Conservation (phyloP, 73 alveolate genomes). For the Uronychia setigera region DNA sequence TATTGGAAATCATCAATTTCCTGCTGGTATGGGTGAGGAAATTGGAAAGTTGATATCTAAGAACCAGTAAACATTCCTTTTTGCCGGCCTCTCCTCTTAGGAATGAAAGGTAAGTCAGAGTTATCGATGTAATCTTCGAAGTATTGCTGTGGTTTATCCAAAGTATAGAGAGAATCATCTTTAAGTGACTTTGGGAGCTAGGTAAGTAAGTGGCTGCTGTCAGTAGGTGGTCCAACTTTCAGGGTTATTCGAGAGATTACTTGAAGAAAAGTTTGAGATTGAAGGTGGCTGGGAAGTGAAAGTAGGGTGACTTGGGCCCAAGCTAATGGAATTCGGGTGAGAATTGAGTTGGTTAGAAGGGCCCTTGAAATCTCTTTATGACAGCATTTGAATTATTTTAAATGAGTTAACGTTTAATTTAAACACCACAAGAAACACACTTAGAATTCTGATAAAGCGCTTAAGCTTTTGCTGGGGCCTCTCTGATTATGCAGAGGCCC, state of each 20-base stretch:
- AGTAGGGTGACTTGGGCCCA: background rate
- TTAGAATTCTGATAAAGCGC: background rate
- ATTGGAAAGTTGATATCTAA: background rate
- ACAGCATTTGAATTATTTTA: background rate
- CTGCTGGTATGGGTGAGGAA: conserved; percentile 3
- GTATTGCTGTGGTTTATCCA: background rate
- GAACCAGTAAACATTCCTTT: background rate
- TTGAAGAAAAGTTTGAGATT: too few relatives aligned
- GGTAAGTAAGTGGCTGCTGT: background rate
- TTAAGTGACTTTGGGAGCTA: background rate
- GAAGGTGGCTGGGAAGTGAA: too few relatives aligned
- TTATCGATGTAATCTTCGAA: background rate
- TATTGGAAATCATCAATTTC: background rate
- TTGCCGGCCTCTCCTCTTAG: background rate
- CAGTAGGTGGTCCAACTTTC: background rate
- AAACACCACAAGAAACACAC: background rate
- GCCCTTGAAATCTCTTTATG: background rate
- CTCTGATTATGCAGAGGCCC: background rate
- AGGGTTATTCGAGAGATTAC: too few relatives aligned
- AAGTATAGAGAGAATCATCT: background rate
- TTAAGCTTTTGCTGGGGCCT: too few relatives aligned
- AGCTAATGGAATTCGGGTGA: background rate
- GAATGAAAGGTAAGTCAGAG: background rate
- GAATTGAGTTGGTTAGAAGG: background rate
- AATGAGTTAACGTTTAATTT: background rate